Conservation (phyloP, 108 stramenopile genomes). For the Asterionellopsis glacialis region DNA sequence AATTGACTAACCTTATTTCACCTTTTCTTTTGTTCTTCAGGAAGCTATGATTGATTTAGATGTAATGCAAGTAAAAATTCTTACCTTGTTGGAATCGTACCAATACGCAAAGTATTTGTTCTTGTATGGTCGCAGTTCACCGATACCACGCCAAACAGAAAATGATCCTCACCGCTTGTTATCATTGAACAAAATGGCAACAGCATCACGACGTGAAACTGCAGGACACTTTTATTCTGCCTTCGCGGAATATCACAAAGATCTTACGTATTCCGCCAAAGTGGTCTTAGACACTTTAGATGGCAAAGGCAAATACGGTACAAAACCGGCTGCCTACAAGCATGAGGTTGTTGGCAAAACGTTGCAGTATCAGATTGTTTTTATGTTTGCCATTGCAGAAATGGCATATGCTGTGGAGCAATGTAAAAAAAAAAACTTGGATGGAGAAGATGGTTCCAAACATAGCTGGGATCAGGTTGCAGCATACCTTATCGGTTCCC, state of each 20-base stretch:
- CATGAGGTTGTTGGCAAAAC: slow-evolving; percentile 41
- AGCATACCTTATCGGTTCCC: slow-evolving; percentile 70
- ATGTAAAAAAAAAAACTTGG: slow-evolving; percentile 33
- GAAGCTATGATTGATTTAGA: slow-evolving; percentile 56
- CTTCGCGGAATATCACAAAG: slow-evolving; percentile 45
- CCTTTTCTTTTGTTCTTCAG: too few relatives aligned
- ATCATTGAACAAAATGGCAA: slow-evolving; percentile 60
- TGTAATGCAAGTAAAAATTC: slow-evolving; percentile 45
- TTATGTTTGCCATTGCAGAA: slow-evolving; percentile 56
- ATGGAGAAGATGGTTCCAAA: slow-evolving; percentile 15
- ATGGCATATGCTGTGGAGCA: slow-evolving; percentile 41
- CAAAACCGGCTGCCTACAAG: slow-evolving; percentile 40
- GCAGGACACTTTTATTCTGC: slow-evolving; percentile 58
- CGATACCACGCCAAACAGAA: slow-evolving; percentile 32
- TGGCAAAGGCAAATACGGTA: slow-evolving; percentile 45
- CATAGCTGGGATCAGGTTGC: slow-evolving; percentile 77
- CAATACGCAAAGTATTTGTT: slow-evolving; percentile 55
- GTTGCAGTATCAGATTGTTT: slow-evolving; percentile 60
- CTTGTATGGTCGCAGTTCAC: slow-evolving; percentile 65
- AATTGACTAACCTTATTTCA: too few relatives aligned
- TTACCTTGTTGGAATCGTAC: slow-evolving; percentile 31
- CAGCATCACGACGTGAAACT: slow-evolving; percentile 29
- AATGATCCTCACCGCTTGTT: slow-evolving; percentile 36
- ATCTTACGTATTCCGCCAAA: slow-evolving; percentile 50
- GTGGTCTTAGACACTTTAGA: slow-evolving; percentile 47